Base-by-base conservation (phyloP, 148 eudicot species). In the Fagopyrum homotropicum region DNA sequence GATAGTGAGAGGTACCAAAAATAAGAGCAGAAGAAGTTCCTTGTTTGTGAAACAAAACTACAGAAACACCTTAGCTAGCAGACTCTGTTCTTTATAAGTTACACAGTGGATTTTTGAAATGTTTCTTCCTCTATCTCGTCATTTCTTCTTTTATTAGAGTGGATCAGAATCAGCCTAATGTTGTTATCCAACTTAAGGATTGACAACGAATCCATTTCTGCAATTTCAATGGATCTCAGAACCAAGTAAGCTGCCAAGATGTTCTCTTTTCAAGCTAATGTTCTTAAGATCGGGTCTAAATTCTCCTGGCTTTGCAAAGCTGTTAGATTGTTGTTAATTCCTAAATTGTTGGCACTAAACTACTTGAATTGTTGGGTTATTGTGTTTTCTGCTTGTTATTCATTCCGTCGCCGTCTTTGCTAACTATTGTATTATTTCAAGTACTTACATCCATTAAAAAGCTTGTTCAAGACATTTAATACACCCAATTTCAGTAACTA, bases 271-370 rank as follows among this genome's bases (percentile, higher is more conserved):
- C 40, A 35, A 35, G 40, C 40, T 35, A 35, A 35, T 35, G 40
- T 35, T 61, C 68, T 61, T 61, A 15, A 61, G 40, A 60, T 7
- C 48, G 52, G 10, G 19, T 35, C 16, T 59, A 71, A 47, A 49
- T 35, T 30, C 9, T 11, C n/a, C 16, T 7, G 61, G 4, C 14
- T 6, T 56, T 17, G 63, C 52, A 79, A 84, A 69, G 89, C 97
- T 9, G 68, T 12, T 61, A 10, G 68, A 26, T 29, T 29, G 16
- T 26, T 61, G 40, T 61, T 40, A 1, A 22, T 61, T 29, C 15
- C 66, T 60, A 60, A 22, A 60, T 60, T 26, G 9, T 60, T 26
- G 14, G 43, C 17, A 8, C 40, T 60, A 40, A 60, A 60, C 66
- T 60, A 60, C 66, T 60, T 60, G 66, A 60, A 26, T 9, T 60